These are phyloP conservation scores for Arctostaphylos glauca DNA, from an alignment of 148 eudicot species.

Conservation along the genomic window DNA sequence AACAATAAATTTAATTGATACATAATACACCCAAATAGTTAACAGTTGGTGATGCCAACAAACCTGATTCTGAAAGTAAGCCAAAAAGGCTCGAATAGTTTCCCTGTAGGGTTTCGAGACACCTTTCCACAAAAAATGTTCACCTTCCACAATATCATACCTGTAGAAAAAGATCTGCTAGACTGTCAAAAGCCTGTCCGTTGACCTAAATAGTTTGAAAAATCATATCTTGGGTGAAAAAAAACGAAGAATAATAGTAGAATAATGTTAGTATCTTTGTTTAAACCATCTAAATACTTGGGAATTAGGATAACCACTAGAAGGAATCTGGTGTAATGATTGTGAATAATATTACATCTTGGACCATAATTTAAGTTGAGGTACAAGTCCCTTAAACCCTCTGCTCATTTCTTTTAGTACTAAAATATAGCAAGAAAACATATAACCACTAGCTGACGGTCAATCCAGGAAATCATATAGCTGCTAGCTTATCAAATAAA, in stretches of 20 bases:
- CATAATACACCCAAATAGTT: not conserved
- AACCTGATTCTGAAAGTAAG: slow-evolving; percentile 93
- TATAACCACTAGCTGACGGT: not conserved
- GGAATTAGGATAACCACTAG: not conserved
- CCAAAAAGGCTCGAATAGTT: slow-evolving; percentile 83
- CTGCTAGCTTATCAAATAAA: not conserved
- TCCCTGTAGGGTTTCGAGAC: slow-evolving; percentile 94
- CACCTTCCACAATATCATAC: slow-evolving; percentile 91
- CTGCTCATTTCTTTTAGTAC: not conserved
- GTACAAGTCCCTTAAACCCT: not conserved
- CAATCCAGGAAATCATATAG: not conserved
- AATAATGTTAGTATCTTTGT: slow-evolving; percentile 31
- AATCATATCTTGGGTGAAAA: not conserved
- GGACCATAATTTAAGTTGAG: not conserved
- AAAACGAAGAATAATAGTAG: not conserved
- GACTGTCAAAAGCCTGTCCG: not conserved
- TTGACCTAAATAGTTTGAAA: not conserved
- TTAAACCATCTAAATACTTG: not conserved
- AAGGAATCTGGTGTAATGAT: not conserved
- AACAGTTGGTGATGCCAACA: slow-evolving; percentile 3
- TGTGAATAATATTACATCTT: not conserved
- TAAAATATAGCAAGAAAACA: not conserved
- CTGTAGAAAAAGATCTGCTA: slow-evolving; percentile 33
- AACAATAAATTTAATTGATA: not conserved
- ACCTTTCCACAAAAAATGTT: slow-evolving; percentile 77